Base-by-base conservation (phyloP, 176 grass and related monocot genomes). In the Rhynchospora breviuscula region DNA sequence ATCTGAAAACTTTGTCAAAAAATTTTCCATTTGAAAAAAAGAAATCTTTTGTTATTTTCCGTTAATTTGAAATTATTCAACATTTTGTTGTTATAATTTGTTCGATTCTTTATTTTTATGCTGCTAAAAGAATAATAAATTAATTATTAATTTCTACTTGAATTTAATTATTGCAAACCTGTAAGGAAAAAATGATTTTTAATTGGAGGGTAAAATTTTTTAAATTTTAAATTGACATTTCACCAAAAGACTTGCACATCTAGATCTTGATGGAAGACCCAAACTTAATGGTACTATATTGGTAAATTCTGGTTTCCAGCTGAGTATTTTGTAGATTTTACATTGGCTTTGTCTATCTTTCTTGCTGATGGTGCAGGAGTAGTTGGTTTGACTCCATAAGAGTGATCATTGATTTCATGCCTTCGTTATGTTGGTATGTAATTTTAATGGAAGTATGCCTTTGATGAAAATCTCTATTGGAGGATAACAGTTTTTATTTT, bases 341-440 rank as follows among this genome's bases (percentile, higher is more conserved):
- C 8, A 75, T 52, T 75, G 71, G 19, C 71, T 53, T 23, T 29
- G 44, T 43, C 51, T 4, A 14, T 75, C 8, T 8, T 13, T 59
- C 62, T 85, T 52, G 58, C 53, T 31, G 21, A 62, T 77, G 53
- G 43, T 65, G 54, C 71, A 85, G 83, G 83, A 59, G 83, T 85
- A 63, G 83, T 85, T 77, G 83, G 83, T 10, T 85, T 75, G 83
- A 62, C 69, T 64, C 70, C 53, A 18, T 40, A 45, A 56, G 69
- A 78, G 67, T 85, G 56, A 85, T 85, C 40, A 13, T 47, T 76
- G 47, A 31, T 2, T 15, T 53, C 22, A 26, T 63, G 54, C 79
- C 7, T 7, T n/a, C 35, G 33, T 59, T 45, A 66, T 8, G 21
- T 66, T 64, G 0, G 35, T 40, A 40, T 66, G 59, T 61, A 82